phyloP scores from a whole-genome alignment of 2,329 filamentous ascomycete species.

The Golovinomyces cichoracearum region DNA sequence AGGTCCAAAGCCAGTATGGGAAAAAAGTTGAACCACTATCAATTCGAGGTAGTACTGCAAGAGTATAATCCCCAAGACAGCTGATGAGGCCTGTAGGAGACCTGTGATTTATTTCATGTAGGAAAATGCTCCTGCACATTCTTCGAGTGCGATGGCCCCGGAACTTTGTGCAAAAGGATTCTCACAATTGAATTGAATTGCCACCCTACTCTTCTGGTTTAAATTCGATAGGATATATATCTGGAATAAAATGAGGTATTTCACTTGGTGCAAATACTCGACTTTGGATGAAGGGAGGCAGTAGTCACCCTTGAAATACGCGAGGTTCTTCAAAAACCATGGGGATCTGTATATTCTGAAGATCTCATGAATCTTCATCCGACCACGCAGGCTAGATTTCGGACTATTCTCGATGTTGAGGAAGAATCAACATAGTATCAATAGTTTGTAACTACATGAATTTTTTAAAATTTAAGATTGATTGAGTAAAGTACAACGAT shows the following conservation, averaged over 20 bases:
- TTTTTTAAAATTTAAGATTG: too few species aligned
- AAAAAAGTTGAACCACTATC: neutral
- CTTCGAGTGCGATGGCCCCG: too few species aligned
- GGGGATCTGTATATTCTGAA: neutral
- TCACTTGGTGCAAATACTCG: neutral
- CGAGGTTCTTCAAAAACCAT: neutral
- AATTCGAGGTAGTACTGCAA: neutral
- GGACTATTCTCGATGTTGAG: too few species aligned
- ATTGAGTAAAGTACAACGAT: too few species aligned
- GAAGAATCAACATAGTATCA: too few species aligned
- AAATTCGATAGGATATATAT: too few species aligned
- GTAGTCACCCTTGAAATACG: neutral
- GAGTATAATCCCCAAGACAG: neutral
- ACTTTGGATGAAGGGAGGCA: neutral
- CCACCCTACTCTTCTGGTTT: too few species aligned
- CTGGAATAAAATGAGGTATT: neutral
- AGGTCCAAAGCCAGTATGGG: neutral
- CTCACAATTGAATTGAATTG: too few species aligned
- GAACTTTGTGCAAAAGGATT: too few species aligned
- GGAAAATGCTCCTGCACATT: neutral
- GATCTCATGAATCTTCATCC: neutral
- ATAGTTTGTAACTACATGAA: too few species aligned
- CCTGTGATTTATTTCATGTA: neutral
- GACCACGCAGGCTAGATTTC: neutral
- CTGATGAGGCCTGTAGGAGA: neutral